phyloP scores from a whole-genome alignment of 345 rosid species.

The Hypericum androsaemum region DNA sequence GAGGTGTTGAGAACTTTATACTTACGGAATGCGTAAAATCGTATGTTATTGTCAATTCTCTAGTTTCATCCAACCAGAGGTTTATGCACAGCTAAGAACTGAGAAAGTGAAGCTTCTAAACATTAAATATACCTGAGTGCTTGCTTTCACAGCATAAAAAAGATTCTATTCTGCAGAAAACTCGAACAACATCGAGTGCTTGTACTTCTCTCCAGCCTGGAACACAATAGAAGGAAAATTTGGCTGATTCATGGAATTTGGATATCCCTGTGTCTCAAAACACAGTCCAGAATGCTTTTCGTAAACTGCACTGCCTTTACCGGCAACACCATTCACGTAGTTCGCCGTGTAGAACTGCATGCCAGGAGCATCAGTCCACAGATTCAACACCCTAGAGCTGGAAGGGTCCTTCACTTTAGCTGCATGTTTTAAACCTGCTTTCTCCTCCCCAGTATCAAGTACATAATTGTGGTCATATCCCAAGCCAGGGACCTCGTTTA shows the following conservation, averaged over 20 bases:
- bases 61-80: too few relatives aligned
- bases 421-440: constrained; percentile 1
- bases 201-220: constrained; percentile 3
- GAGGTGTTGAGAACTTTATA: too few relatives aligned
- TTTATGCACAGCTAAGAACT: too few relatives aligned
- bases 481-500: constrained; percentile 1
- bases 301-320: constrained; percentile 1
- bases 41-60: too few relatives aligned
- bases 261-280: constrained; percentile 5
- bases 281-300: constrained; percentile 4
- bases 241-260: neutral
- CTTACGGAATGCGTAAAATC: too few relatives aligned
- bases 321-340: constrained; percentile 2
- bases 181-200: constrained; percentile 5
- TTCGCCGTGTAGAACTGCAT: constrained; percentile 6
- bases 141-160: too few relatives aligned
- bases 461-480: constrained; percentile 8
- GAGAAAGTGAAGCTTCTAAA: neutral
- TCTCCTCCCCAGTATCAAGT: neutral
- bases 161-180: constrained; percentile 1
- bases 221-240: constrained; percentile 2
- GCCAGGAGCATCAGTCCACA: constrained; percentile 6
- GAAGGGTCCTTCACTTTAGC: constrained; percentile 8
- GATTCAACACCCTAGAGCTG: constrained; percentile 1
- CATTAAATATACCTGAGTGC: neutral